Conservation (phyloP, 345 rosid genomes). For the Combretum micranthum region DNA sequence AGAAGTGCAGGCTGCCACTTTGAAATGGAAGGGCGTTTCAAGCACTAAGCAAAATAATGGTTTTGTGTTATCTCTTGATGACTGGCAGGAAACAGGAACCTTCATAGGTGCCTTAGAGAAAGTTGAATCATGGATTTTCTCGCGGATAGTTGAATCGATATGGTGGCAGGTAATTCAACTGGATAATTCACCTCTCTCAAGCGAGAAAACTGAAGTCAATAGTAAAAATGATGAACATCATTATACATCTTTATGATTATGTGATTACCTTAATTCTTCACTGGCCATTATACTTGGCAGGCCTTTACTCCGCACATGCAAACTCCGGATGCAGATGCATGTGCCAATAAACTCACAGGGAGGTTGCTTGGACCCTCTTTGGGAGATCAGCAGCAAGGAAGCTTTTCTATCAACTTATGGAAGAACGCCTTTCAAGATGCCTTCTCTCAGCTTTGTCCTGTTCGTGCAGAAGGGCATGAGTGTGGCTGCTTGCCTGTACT, state of each 20-base stretch:
- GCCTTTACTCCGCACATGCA: conserved; percentile 92
- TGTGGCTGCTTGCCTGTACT: conserved; percentile 89
- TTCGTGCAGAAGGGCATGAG: conserved; percentile 76
- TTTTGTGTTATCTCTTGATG: conserved; percentile 40
- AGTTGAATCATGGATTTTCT: conserved; percentile 87
- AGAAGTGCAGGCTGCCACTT: conserved; percentile 24
- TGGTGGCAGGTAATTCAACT: conserved; percentile 90
- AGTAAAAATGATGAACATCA: neutral
- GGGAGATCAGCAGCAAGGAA: conserved; percentile 78
- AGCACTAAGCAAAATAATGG: conserved; percentile 32
- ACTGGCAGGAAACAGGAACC: conserved; percentile 95
- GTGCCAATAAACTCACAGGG: conserved; percentile 32
- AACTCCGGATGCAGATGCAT: conserved; percentile 38
- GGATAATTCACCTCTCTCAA: neutral
- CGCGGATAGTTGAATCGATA: conserved; percentile 83
- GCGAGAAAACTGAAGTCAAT: too few relatives aligned
- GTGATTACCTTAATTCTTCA: neutral
- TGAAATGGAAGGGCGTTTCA: conserved; percentile 42
- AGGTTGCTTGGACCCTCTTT: conserved; percentile 65
- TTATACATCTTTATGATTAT: neutral
- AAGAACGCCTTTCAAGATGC: conserved; percentile 79
- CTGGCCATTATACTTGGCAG: conserved; percentile 23
- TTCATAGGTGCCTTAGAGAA: conserved; percentile 66
- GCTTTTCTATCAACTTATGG: conserved; percentile 72
- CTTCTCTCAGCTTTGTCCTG: conserved; percentile 70